These are phyloP conservation scores for Eleusine indica DNA, from an alignment of 176 grass and related monocot species.

Conservation along the genomic window DNA sequence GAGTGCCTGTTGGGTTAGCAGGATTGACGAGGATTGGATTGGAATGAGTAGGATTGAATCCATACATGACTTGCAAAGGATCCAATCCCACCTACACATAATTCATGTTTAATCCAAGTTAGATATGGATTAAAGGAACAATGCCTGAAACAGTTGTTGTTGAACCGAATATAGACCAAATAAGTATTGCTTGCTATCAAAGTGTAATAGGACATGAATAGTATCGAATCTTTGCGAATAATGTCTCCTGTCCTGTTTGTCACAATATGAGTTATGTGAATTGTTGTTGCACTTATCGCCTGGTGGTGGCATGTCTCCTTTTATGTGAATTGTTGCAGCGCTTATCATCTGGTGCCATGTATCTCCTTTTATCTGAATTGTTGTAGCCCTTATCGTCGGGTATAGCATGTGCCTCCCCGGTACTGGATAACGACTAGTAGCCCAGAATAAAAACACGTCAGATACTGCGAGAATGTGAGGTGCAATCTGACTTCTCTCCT, in stretches of 20 bases:
- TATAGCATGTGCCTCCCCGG: constrained; percentile 2
- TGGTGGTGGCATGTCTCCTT: not conserved
- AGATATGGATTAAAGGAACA: too few species aligned
- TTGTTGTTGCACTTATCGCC: too few species aligned
- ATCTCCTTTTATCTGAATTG: not conserved
- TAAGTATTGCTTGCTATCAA: constrained; percentile 35
- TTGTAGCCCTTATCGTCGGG: not conserved
- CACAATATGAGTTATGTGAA: not conserved
- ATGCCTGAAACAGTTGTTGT: not conserved
- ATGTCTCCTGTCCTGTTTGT: not conserved
- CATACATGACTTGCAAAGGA: too few species aligned
- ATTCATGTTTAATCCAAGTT: too few species aligned
- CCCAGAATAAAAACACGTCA: constrained; percentile 28
- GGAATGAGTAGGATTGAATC: too few species aligned
- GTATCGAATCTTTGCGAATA: constrained; percentile 22
- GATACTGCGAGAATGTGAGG: constrained; percentile 21
- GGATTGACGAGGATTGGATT: too few species aligned
- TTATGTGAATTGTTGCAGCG: not conserved
- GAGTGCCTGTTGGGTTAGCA: not conserved
- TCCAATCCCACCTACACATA: too few species aligned
- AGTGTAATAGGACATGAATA: constrained; percentile 15
- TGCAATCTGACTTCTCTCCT: not conserved
- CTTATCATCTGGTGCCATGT: constrained; percentile 19
- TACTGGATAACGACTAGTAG: not conserved
- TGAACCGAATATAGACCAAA: constrained; percentile 20